phyloP scores from a whole-genome alignment of 2,329 filamentous ascomycete species.

The Ilyonectria sp. region DNA sequence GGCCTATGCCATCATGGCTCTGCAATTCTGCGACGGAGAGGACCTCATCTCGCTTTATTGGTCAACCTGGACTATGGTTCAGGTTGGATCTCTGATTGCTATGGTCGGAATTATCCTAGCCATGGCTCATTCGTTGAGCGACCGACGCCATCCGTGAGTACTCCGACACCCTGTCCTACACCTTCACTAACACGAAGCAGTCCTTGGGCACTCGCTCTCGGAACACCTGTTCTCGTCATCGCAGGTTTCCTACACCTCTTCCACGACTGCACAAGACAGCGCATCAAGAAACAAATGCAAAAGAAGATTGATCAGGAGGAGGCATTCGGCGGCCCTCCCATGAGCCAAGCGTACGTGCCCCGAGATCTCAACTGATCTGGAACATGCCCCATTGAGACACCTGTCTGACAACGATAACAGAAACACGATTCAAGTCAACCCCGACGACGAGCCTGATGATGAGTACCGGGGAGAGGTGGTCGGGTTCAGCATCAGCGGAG shows the following conservation, averaged over 20 bases:
- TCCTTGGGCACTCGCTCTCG: constrained; percentile 72
- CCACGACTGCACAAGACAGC: constrained; percentile 57
- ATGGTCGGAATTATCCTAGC: constrained; percentile 71
- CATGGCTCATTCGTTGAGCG: constrained; percentile 64
- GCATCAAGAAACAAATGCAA: constrained; percentile 52
- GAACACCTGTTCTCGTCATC: constrained; percentile 73
- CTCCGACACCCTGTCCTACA: background rate
- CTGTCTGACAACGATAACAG: constrained; percentile 41
- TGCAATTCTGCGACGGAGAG: constrained; percentile 74
- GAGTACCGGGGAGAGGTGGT: constrained; percentile 56
- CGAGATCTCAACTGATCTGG: constrained; percentile 13
- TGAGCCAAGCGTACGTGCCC: constrained; percentile 61
- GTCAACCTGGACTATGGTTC: constrained; percentile 74
- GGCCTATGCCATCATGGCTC: constrained; percentile 66
- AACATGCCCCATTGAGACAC: constrained; percentile 7
- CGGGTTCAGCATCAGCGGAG: constrained; percentile 62
- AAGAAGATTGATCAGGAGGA: constrained; percentile 46
- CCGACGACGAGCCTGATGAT: constrained; percentile 53
- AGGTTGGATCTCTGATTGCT: constrained; percentile 71
- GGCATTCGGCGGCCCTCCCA: constrained; percentile 50
- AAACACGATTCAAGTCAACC: constrained; percentile 56
- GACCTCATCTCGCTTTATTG: constrained; percentile 73
- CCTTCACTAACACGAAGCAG: constrained; percentile 45
- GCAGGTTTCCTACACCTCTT: constrained; percentile 67
- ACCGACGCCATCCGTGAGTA: constrained; percentile 67